phyloP scores from a whole-genome alignment of 78 protist species.

The Dictyostelium firmibasis region DNA sequence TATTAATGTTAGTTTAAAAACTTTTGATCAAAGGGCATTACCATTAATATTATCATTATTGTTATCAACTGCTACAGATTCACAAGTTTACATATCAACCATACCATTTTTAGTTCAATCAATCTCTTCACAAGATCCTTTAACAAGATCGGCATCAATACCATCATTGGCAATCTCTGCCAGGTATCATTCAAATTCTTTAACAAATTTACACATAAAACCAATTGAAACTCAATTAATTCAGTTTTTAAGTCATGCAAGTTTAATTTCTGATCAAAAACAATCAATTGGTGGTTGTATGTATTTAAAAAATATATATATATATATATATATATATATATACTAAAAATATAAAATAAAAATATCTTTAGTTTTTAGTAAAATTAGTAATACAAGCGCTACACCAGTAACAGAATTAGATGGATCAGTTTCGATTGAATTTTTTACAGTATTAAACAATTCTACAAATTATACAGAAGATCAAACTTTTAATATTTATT shows the following conservation, averaged over 20 bases:
- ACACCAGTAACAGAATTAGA: slow-evolving; percentile 73
- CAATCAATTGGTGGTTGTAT: slow-evolving; percentile 56
- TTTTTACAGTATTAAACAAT: slow-evolving; percentile 73
- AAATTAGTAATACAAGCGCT: slow-evolving; percentile 7
- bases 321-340: neutral
- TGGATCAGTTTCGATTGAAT: slow-evolving; percentile 72
- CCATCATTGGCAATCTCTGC: slow-evolving; percentile 36
- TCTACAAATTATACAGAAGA: slow-evolving; percentile 54
- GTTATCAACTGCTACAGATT: neutral
- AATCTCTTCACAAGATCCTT: slow-evolving; percentile 47
- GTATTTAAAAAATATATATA: neutral
- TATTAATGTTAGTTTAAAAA: slow-evolving; percentile 19
- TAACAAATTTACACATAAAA: slow-evolving; percentile 28
- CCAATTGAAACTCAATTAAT: slow-evolving; percentile 56
- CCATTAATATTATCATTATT: slow-evolving; percentile 44
- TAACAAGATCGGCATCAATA: slow-evolving; percentile 34
- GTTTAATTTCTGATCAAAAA: slow-evolving; percentile 50
- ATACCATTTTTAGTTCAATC: slow-evolving; percentile 67
- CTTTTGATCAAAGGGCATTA: slow-evolving; percentile 41
- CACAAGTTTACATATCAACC: neutral
- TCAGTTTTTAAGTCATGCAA: slow-evolving; percentile 63
- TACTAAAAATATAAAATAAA: neutral
- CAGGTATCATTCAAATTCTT: slow-evolving; percentile 4
- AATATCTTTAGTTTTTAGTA: neutral
- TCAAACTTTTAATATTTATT: slow-evolving; percentile 72